These are phyloP conservation scores for Suillus discolor DNA, from an alignment of 768 basidiomycete species.

Conservation along the genomic window DNA sequence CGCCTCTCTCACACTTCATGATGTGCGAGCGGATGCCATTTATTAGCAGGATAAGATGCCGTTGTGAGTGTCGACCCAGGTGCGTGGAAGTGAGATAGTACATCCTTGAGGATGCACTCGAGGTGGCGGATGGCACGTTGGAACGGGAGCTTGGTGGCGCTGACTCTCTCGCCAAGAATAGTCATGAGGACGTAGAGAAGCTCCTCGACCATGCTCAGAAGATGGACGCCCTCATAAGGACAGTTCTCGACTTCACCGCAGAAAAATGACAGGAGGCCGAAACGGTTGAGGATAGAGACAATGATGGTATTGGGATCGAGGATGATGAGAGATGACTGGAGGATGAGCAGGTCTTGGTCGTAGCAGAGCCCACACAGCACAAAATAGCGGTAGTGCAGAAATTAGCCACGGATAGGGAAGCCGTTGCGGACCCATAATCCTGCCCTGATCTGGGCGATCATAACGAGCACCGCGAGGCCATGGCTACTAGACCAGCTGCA, in stretches of 20 bases:
- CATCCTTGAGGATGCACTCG: too few species aligned
- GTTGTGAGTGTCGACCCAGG: too few species aligned
- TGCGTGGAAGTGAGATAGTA: too few species aligned
- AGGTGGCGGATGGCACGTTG: slow-evolving; percentile 65
- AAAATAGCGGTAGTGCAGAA: slow-evolving; percentile 97
- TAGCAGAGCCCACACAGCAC: slow-evolving; percentile 95
- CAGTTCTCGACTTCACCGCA: slow-evolving; percentile 57
- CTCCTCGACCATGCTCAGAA: slow-evolving; percentile 90
- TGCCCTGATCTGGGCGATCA: slow-evolving; percentile 93
- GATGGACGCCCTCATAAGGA: slow-evolving; percentile 68
- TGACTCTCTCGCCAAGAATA: slow-evolving; percentile 80
- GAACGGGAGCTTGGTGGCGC: slow-evolving; percentile 68
- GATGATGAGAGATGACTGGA: slow-evolving; percentile 82
- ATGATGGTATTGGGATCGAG: slow-evolving; percentile 80
- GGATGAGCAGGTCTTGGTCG: slow-evolving; percentile 91
- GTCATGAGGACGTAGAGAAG: slow-evolving; percentile 85
- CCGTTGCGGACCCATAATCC: slow-evolving; percentile 98
- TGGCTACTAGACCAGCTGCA: slow-evolving; percentile 7
- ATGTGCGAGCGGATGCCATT: too few species aligned
- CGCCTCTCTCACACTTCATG: too few species aligned
- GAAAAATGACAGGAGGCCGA: slow-evolving; percentile 81
- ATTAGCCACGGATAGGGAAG: slow-evolving; percentile 90
- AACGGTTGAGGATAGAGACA: slow-evolving; percentile 88
- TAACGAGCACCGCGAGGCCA: slow-evolving; percentile 62
- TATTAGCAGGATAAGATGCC: too few species aligned